Base-by-base conservation (phyloP, 2,329 filamentous ascomycete genomes). In the Xylaria sp. region DNA sequence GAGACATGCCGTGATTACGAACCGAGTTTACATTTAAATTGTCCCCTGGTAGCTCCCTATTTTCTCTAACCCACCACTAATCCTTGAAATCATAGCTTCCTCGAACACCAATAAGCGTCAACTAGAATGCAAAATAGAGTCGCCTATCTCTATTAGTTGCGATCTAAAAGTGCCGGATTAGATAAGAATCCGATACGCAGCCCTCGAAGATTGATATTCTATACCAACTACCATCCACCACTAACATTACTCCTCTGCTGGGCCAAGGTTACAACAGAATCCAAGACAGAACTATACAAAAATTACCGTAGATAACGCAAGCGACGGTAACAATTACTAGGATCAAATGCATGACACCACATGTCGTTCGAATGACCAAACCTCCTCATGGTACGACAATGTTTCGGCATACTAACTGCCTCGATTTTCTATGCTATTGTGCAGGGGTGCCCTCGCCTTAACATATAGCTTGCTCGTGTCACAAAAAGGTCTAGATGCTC, bases 221-320 rank as follows among this genome's bases (percentile, higher is more conserved):
- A 21, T 5, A 47, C n/a, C n/a, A 21, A 21, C 42, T 35, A n/a
- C 9, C 27, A 23, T 13, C 8, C 12, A 32, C 5, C 10, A 32
- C 29, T 50, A 13, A 18, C 16, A 44, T 42, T 27, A 6, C 18
- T 44, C 3, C 16, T 35, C 21, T 40, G 12, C 50, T 48, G 5
- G 16, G 47, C 23, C 27, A 21, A n/a, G 50, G 50, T 57, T 53
- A 61, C 42, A 60, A 53, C 55, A 42, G 48, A 23, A 40, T 47
- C 42, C 47, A 42, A 27, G 40, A 40, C 16, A 35, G 6, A 55
- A 42, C 44, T 40, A 51, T 44, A 59, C 62, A 63, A 57, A 54
- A 42, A 42, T 50, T 42, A 10, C 16, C n/a, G 64, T 25, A 73
- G 71, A 74, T 72, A 73, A 74, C 58, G 66, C 60, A 71, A 65